Base-by-base conservation (phyloP, 2,329 filamentous ascomycete species). In the Gaeumannomyces tritici region DNA sequence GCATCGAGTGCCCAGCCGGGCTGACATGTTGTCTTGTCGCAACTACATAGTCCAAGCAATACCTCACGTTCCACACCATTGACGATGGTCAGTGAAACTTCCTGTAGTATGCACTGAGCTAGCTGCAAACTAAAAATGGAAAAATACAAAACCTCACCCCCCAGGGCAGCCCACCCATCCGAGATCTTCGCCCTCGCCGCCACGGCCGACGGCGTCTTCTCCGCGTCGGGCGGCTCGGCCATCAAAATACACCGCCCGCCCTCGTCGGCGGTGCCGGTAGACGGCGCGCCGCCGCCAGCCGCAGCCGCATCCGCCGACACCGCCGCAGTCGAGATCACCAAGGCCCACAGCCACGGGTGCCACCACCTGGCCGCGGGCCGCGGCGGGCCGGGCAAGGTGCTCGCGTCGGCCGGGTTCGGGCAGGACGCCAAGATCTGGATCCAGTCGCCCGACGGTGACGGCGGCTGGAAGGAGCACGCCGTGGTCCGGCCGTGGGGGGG, bases 11-110 rank as follows among this genome's bases (percentile, higher is more conserved):
- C 35, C 6, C 13, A 13, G 7, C 35, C 13, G 4, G 21, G 29
- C 33, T 58, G 29, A 35, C 57, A 58, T 33, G 11, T 21, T 18
- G 18, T 31, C 4, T 11, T 31, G 4, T 31, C 4, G 8, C 35
- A 42, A 42, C 35, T 42, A 18, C n/a, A 21, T 64, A 97, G 95
- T 99, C 95, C 62, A 98, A 98, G 80, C 95, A 98, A 88, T 99
- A 97, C 74, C 84, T 99, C 66, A 96, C 93, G 70, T 89, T 89
- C 68, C 91, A 96, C 75, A 93, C 92, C 56, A 85, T 96, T 74
- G 90, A 96, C 73, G 85, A 92, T 79, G 92, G 91, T 91, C 74
- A 27, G 62, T 61, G 18, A n/a, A 27, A 12, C 27, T 28, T 28
- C 61, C 9, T 58, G 57, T 29, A n/a, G 54, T 24, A 55, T 33